Conservation (phyloP, 768 basidiomycete species). For the Agrocybe praecox region DNA sequence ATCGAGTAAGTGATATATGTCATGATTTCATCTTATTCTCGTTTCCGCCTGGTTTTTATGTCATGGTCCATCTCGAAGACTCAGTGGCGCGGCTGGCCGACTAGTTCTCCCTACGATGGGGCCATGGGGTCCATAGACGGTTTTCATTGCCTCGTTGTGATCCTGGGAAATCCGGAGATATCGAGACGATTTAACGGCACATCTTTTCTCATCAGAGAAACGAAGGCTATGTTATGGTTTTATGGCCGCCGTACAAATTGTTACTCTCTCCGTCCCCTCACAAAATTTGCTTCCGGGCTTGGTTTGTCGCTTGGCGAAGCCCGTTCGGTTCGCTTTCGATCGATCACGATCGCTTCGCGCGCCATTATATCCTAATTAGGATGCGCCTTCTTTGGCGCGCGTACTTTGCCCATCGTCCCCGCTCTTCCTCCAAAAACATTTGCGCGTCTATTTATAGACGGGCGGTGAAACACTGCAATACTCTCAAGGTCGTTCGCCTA, state of each 20-base stretch:
- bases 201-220: not conserved
- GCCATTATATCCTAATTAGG: conserved; percentile 10
- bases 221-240: not conserved
- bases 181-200: not conserved
- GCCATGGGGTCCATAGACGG: too few species aligned
- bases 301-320: conserved; percentile 1
- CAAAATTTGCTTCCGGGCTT: not conserved
- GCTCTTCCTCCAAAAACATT: conserved; percentile 7
- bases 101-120: too few species aligned
- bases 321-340: not conserved
- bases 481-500: not conserved
- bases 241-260: not conserved
- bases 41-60: not conserved
- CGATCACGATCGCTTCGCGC: conserved; percentile 11
- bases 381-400: not conserved
- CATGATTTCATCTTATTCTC: not conserved
- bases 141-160: too few species aligned
- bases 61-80: not conserved
- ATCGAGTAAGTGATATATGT: conserved; percentile 48
- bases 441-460: not conserved
- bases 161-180: not conserved
- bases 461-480: not conserved
- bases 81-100: not conserved
- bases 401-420: not conserved
- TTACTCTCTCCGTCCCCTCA: not conserved